Percentiles rank a stretch among this genome's conserved stretches.
Evolutionary conservation across 345 rosid species (phyloP).

Genomic region (Citrus unshiu): DNA sequence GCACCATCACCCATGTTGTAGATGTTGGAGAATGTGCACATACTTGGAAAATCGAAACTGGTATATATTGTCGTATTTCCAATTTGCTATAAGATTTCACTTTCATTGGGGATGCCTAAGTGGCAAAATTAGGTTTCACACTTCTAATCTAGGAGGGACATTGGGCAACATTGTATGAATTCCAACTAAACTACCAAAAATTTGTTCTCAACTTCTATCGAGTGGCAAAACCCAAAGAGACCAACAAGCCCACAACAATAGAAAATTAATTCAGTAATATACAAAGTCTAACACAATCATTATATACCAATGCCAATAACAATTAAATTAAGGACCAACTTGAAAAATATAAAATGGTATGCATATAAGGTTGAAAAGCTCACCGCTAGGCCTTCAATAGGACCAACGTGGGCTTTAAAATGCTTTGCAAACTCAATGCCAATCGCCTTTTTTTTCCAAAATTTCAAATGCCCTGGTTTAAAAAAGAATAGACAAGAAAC

Average conservation of each 20-base stretch:
- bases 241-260: not conserved
- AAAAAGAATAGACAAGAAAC: not conserved
- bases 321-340: not conserved
- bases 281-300: not conserved
- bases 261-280: not conserved
- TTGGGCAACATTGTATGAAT: not conserved
- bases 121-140: not conserved
- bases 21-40: not conserved
- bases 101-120: not conserved
- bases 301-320: not conserved
- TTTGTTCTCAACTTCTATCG: not conserved
- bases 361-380: constrained; percentile 23
- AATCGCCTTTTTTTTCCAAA: constrained; percentile 88
- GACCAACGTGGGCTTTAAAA: constrained; percentile 91
- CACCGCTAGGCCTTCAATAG: constrained; percentile 93
- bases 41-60: not conserved
- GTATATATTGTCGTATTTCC: not conserved
- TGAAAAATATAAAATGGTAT: not conserved
- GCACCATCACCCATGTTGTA: not conserved
- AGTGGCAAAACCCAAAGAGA: not conserved
- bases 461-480: constrained; percentile 81
- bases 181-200: not conserved
- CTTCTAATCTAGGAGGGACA: not conserved
- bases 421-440: constrained; percentile 98
- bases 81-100: not conserved